A percentile compares a stretch with the other conserved stretches of the same genome.
phyloP scores from a whole-genome alignment of 164 flowering plant species.

The Chimonanthus salicifolius region DNA sequence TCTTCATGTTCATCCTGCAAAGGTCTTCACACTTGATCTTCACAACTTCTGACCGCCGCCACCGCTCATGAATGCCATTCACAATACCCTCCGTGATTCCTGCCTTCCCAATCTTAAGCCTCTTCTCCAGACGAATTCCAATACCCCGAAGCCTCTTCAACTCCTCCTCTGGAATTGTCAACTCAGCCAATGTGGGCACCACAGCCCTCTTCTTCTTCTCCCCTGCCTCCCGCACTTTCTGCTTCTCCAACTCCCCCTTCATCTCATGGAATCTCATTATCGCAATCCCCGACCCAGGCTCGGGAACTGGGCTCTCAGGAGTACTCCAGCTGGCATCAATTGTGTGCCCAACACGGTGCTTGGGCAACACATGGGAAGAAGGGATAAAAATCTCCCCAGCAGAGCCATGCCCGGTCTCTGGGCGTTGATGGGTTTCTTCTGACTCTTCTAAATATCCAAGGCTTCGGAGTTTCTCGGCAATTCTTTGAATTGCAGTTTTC shows the following conservation, averaged over 20 bases:
- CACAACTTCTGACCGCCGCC: constrained; percentile 78
- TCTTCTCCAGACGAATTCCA: constrained; percentile 59
- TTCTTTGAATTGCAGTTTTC: constrained; percentile 64
- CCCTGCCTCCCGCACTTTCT: constrained; percentile 13
- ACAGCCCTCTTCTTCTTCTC: constrained; percentile 17
- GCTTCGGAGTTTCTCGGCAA: constrained; percentile 85
- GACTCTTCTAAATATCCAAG: constrained; percentile 58
- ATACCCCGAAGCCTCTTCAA: constrained; percentile 51
- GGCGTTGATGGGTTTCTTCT: background rate
- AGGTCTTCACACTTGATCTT: constrained; percentile 81
- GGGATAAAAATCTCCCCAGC: constrained; percentile 85
- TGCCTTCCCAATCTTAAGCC: constrained; percentile 78
- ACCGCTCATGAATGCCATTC: constrained; percentile 91
- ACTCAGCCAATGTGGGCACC: constrained; percentile 74
- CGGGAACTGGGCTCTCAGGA: constrained; percentile 76
- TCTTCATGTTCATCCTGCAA: constrained; percentile 78
- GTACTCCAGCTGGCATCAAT: constrained; percentile 85
- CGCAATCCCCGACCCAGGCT: constrained; percentile 60
- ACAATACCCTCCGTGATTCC: constrained; percentile 95
- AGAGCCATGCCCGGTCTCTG: constrained; percentile 13
- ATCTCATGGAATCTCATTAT: constrained; percentile 40
- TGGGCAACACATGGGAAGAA: constrained; percentile 41
- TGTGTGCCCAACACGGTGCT: constrained; percentile 71
- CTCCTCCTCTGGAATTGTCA: constrained; percentile 49
- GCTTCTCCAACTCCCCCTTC: constrained; percentile 35